Base-by-base conservation (phyloP, 2,329 filamentous ascomycete genomes). In the Stachybotrys chartarum region DNA sequence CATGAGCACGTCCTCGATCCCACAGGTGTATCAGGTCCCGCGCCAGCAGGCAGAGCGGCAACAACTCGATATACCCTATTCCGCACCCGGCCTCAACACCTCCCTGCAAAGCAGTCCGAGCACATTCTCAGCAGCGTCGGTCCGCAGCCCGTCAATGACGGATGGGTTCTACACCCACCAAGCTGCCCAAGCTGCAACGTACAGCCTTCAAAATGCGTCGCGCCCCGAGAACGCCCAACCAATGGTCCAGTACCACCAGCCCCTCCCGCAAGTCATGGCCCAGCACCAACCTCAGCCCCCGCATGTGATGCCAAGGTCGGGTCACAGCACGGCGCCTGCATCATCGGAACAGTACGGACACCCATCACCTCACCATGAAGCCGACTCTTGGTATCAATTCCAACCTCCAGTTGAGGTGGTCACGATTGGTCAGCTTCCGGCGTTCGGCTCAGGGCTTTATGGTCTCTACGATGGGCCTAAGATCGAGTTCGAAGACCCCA, bases 91-190 rank as follows among this genome's bases (percentile, higher is more conserved):
- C 50, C 74, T 79, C 57, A 68, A 75, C 30, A 74, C 75, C 6
- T 77, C 81, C 17, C 72, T 84, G 44, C 78, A 83, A 59, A 85
- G 77, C 66, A 85, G 82, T 62, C 82, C 83, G 1, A 77, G 73
- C 56, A 78, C 75, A 62, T 84, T 83, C 67, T 84, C 83, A 6
- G 77, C 81, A 1, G 72, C 74, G 6, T 80, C 81, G 0, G 76
- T 75, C 55, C 75, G 79, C 50, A 81, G 80, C 59, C 78, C 82
- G 1, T 72, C 78, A 18, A 72, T 78, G 10, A 78, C 80, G 58
- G 78, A 82, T 49, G 70, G 75, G 54, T 79, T 81, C 62, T 87
- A 86, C 66, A 81, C 80, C 6, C 81, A 83, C 58, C 78, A 80
- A 31, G 72, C 75, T 2, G 67, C 76, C 1, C 76, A 79, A 51